Evolutionary conservation across 306 rosid genomes (phyloP).

Genomic region (Urtica urens): DNA sequence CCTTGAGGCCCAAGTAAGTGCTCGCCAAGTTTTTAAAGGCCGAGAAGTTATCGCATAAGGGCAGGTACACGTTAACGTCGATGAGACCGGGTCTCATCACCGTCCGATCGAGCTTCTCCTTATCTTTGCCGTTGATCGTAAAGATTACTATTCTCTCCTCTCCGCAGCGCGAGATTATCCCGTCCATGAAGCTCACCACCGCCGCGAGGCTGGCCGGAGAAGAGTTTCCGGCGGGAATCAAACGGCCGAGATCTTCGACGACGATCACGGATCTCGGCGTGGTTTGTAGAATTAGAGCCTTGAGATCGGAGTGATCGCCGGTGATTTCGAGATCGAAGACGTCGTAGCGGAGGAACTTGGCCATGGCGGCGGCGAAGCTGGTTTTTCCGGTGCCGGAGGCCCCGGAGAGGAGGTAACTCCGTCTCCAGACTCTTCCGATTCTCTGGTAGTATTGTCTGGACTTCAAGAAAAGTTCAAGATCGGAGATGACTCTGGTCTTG

Average conservation of each 20-base stretch:
- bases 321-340: slow-evolving; percentile 65
- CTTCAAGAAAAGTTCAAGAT: slow-evolving; percentile 66
- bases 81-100: slow-evolving; percentile 72
- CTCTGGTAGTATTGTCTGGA: slow-evolving; percentile 76
- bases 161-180: slow-evolving; percentile 53
- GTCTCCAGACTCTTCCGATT: slow-evolving; percentile 89
- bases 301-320: slow-evolving; percentile 45
- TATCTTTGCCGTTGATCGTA: slow-evolving; percentile 52
- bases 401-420: slow-evolving; percentile 80
- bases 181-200: slow-evolving; percentile 79
- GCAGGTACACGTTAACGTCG: slow-evolving; percentile 76
- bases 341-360: slow-evolving; percentile 62
- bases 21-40: slow-evolving; percentile 62
- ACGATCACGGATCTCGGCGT: slow-evolving; percentile 57
- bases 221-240: slow-evolving; percentile 18
- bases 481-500: slow-evolving; percentile 59
- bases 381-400: slow-evolving; percentile 75
- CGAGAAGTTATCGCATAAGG: slow-evolving; percentile 58
- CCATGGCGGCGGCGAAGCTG: slow-evolving; percentile 85
- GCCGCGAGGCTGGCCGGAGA: slow-evolving; percentile 34
- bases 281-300: slow-evolving; percentile 47
- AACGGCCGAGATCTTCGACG: slow-evolving; percentile 70
- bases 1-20: slow-evolving; percentile 68
- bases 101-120: slow-evolving; percentile 42
- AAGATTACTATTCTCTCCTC: slow-evolving; percentile 85